Percentiles rank a stretch among this genome's conserved stretches.
phyloP scores from a whole-genome alignment of 148 eudicot genomes.

The Pouteria glomerata region DNA sequence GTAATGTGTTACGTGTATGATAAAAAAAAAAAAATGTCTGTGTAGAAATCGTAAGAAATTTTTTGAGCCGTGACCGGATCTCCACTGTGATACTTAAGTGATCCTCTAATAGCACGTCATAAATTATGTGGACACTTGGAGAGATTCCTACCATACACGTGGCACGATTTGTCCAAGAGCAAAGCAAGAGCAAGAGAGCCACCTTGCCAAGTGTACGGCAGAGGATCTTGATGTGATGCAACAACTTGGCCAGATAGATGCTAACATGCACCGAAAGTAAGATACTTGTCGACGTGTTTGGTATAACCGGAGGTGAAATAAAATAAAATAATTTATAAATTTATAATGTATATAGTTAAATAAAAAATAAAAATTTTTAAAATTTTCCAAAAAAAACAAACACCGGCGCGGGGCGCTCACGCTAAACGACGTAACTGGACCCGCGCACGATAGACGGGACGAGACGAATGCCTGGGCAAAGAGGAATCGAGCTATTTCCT shows the following conservation, averaged over 20 bases:
- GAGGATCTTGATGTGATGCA: not conserved
- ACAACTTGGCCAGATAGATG: not conserved
- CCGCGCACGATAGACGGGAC: constrained; percentile 15
- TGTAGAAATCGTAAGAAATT: no score
- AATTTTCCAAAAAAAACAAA: no score
- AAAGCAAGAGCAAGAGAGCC: not conserved
- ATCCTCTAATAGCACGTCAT: no score
- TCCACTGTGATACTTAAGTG: no score
- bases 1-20: no score
- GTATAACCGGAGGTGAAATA: no score
- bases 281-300: not conserved
- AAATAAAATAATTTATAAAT: no score
- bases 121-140: not conserved
- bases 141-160: constrained; percentile 8
- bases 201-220: not conserved
- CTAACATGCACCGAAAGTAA: constrained; percentile 4
- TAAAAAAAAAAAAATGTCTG: no score
- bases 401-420: not conserved
- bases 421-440: constrained; percentile 3
- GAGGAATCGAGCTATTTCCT: constrained; percentile 1
- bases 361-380: no score
- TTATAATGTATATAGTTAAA: no score
- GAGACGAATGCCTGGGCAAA: constrained; percentile 15
- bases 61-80: no score
- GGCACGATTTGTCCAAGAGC: not conserved